These are phyloP conservation scores for Zhuliangozyma blackwelliae DNA, from an alignment of 1,139 yeast genomes.

Conservation along the genomic window DNA sequence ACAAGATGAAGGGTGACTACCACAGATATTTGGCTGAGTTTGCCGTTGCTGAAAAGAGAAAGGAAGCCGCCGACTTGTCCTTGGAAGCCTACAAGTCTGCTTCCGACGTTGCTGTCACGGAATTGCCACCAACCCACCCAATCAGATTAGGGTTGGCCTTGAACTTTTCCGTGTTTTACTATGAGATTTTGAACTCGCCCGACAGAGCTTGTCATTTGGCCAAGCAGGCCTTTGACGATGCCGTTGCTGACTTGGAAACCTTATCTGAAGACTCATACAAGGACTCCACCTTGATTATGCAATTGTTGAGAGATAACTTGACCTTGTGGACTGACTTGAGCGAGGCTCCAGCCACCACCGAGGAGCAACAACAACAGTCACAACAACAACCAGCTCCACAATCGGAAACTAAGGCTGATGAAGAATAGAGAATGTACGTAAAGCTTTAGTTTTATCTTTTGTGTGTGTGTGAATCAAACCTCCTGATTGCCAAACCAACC, in stretches of 20 bases:
- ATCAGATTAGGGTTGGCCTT: slow-evolving; percentile 96
- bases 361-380: slow-evolving; percentile 32
- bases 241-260: slow-evolving; percentile 97
- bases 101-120: slow-evolving; percentile 93
- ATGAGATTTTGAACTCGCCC: slow-evolving; percentile 96
- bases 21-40: slow-evolving; percentile 99
- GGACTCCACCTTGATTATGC: slow-evolving; percentile 98
- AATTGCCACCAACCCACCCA: slow-evolving; percentile 98
- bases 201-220: slow-evolving; percentile 98
- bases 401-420: slow-evolving; percentile 34
- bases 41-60: slow-evolving; percentile 86
- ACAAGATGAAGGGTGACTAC: slow-evolving; percentile 99
- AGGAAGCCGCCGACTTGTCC: slow-evolving; percentile 88
- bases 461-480: slow-evolving; percentile 14
- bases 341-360: slow-evolving; percentile 70
- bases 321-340: slow-evolving; percentile 99
- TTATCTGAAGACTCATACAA: slow-evolving; percentile 96
- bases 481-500: not conserved
- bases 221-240: slow-evolving; percentile 98
- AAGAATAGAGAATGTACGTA: slow-evolving; percentile 20
- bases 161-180: slow-evolving; percentile 96
- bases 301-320: slow-evolving; percentile 95
- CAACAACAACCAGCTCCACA: slow-evolving; percentile 12
- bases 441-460: slow-evolving; percentile 13
- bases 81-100: slow-evolving; percentile 94